phyloP scores from a whole-genome alignment of 2,329 filamentous ascomycete genomes.

The Lecanicillium sp. region DNA sequence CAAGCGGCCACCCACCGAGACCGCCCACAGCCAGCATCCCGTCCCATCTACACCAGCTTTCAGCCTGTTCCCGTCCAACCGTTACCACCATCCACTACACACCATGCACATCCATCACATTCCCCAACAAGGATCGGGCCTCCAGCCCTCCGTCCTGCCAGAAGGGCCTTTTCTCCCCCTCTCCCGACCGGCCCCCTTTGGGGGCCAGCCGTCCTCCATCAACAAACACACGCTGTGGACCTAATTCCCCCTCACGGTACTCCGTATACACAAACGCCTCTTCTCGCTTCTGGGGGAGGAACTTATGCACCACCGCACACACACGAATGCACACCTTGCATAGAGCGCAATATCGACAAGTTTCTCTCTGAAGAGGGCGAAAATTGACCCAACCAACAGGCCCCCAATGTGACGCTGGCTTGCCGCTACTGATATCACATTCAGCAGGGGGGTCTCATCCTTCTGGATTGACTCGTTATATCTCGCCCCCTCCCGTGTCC shows the following conservation, averaged over 20 bases:
- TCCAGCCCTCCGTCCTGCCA: constrained; percentile 10
- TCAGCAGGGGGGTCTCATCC: neutral
- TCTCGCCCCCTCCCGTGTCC: neutral
- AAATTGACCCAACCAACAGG: constrained; percentile 4
- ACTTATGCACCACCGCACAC: neutral
- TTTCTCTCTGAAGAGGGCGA: neutral
- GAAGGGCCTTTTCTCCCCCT: too few species aligned
- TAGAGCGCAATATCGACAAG: neutral
- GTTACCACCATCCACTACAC: neutral
- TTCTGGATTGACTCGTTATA: neutral
- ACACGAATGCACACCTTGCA: neutral
- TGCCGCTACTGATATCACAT: neutral
- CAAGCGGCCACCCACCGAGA: too few species aligned
- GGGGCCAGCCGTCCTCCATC: too few species aligned
- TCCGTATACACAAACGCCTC: too few species aligned
- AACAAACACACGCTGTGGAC: too few species aligned
- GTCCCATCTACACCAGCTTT: too few species aligned
- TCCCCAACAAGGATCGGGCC: constrained; percentile 5
- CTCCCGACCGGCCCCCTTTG: too few species aligned
- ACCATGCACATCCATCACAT: neutral
- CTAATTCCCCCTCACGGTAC: too few species aligned
- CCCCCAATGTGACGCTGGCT: constrained; percentile 5
- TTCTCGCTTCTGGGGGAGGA: too few species aligned
- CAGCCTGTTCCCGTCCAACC: too few species aligned
- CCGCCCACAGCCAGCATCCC: too few species aligned